Evolutionary conservation across 805 yeast species (phyloP), one percentile per base, ranked within the genome.

Genomic region (Helenozyma baotianmanensis): DNA sequence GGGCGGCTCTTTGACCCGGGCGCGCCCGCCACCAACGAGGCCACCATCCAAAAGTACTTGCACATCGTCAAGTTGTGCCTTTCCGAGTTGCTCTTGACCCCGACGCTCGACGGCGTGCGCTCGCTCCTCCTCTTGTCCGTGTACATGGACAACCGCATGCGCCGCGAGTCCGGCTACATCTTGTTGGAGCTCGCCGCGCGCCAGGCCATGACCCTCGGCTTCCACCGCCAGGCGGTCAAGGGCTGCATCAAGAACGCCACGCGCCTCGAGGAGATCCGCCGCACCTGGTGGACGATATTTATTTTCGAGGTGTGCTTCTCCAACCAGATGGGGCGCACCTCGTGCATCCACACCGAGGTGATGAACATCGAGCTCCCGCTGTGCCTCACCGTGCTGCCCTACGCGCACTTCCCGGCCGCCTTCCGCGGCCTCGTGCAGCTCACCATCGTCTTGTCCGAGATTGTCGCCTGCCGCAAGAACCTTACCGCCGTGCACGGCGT

Each of bases 131-230:
- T 71, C 21, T 54, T 70, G 23, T 60, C 75, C 0, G 56, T 67
- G 9, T 66, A 72, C 47, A 40, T 72, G 25, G 69, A 69, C 27
- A 57, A 71, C 28, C 58, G 58, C 16, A 68, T 62, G 40, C 66
- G 67, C 25, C 58, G 75, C 37, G 77, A 72, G 37, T 62, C 71
- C 30, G 71, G 73, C 0, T 72, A 71, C 61, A 64, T 69, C 39
- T 39, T 72, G 28, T 51, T 70, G 48, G 70, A 72, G 26, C 37
- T 69, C 27, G 76, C 76, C 6, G 58, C 69, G 1, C 54, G 72
- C 32, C 77, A 72, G 47, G 62, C 71, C 1, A 58, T 64, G 18
- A 59, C 74, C n/a, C 47, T 72, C n/a, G 77, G 77, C 1, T 47
- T 70, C 3, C 74, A 72, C 43, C 54, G 69, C 32, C 59, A 54